Percentiles rank a stretch among this genome's conserved stretches.
phyloP scores from a whole-genome alignment of 2,329 filamentous ascomycete genomes.

The Talaromyces sp. region DNA sequence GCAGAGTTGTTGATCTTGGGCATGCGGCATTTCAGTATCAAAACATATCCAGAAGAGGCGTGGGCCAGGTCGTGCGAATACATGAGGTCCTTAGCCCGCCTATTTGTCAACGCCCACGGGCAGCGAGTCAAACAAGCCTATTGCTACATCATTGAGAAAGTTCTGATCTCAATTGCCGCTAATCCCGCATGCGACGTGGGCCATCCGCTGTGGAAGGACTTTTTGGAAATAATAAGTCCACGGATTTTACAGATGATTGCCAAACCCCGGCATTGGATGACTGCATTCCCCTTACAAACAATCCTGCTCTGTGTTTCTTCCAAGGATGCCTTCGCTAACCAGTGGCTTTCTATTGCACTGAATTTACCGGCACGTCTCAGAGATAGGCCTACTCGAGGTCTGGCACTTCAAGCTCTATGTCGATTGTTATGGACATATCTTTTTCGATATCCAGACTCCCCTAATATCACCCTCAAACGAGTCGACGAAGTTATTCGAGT shows the following conservation, averaged over 20 bases:
- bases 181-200: constrained; percentile 74
- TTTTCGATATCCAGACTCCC: constrained; percentile 73
- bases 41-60: constrained; percentile 65
- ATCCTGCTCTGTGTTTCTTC: constrained; percentile 85
- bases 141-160: constrained; percentile 82
- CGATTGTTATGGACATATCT: constrained; percentile 92
- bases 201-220: constrained; percentile 80
- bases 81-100: constrained; percentile 72
- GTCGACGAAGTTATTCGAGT: constrained; percentile 86
- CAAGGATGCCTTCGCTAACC: constrained; percentile 73
- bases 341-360: constrained; percentile 81
- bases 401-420: constrained; percentile 85
- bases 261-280: constrained; percentile 89
- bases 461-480: constrained; percentile 67
- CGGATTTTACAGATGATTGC: constrained; percentile 78
- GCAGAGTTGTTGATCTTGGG: constrained; percentile 84
- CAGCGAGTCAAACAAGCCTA: constrained; percentile 90
- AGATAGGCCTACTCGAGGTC: constrained; percentile 72
- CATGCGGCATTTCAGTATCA: constrained; percentile 84
- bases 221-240: constrained; percentile 73
- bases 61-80: constrained; percentile 91
- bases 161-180: constrained; percentile 82
- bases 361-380: constrained; percentile 78
- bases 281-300: constrained; percentile 82
- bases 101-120: constrained; percentile 83